Evolutionary conservation across 805 yeast genomes (phyloP).

Genomic region (Teunomyces stri): DNA sequence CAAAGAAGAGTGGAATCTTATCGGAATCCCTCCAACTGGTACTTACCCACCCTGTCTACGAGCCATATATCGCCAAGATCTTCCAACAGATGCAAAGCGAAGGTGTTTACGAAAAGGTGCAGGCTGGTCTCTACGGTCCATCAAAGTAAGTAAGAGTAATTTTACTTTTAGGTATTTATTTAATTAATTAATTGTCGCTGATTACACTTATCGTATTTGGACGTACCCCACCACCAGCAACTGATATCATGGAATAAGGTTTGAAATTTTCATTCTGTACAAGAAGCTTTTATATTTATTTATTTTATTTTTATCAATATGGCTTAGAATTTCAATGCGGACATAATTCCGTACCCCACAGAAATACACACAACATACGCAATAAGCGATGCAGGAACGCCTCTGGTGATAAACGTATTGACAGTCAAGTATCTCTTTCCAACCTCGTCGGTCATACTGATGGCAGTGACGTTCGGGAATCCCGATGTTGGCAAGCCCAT

Average conservation of each 20-base stretch:
- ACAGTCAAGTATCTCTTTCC: constrained; percentile 90
- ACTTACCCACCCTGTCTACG: constrained; percentile 27
- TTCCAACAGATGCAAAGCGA: constrained; percentile 27
- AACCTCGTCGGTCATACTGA: constrained; percentile 87
- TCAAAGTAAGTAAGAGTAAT: constrained; percentile 1
- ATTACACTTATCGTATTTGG: neutral
- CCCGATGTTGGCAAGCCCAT: constrained; percentile 99
- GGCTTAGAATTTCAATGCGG: constrained; percentile 8
- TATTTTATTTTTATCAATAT: neutral
- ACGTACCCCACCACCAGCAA: too few relatives aligned
- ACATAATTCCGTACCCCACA: constrained; percentile 76
- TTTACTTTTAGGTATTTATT: neutral
- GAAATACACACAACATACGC: constrained; percentile 72
- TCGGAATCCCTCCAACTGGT: constrained; percentile 21
- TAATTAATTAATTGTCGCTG: neutral
- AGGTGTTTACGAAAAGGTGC: constrained; percentile 31
- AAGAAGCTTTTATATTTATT: too few relatives aligned
- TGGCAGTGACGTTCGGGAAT: constrained; percentile 96
- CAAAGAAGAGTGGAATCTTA: constrained; percentile 22
- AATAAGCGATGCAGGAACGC: constrained; percentile 82
- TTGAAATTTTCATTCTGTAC: too few relatives aligned
- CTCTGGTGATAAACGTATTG: constrained; percentile 80
- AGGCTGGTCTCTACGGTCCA: constrained; percentile 29
- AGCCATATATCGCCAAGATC: constrained; percentile 31
- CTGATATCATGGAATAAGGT: too few relatives aligned